Percentiles rank a stretch among this genome's conserved stretches.
phyloP scores from a whole-genome alignment of 108 stramenopile genomes.

The Fragilaria crotonensis region DNA sequence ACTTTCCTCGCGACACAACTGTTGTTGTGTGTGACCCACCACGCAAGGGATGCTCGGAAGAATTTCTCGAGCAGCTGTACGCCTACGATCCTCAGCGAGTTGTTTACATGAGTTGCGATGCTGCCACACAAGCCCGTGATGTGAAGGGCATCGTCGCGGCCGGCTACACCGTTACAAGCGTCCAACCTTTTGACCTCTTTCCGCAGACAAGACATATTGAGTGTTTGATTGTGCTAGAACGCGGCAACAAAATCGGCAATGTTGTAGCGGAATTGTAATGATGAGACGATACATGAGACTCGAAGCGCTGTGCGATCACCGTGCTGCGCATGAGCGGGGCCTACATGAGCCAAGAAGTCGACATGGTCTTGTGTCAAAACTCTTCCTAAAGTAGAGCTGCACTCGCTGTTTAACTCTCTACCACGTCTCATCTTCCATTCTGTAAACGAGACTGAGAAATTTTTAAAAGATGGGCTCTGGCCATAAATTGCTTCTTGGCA shows the following conservation, averaged over 20 bases:
- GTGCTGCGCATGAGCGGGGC: too few relatives aligned
- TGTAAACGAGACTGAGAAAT: too few relatives aligned
- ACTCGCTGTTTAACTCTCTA: too few relatives aligned
- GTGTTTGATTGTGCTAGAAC: conserved; percentile 88
- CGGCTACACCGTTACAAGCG: conserved; percentile 73
- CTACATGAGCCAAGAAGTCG: too few relatives aligned
- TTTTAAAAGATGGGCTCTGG: conserved; percentile 55
- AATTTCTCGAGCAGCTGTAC: conserved; percentile 88
- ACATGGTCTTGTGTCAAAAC: too few relatives aligned
- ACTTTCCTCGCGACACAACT: conserved; percentile 75
- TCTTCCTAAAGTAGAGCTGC: too few relatives aligned
- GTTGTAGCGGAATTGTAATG: too few relatives aligned
- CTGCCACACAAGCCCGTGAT: conserved; percentile 94
- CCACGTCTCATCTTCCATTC: too few relatives aligned
- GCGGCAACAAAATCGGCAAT: too few relatives aligned
- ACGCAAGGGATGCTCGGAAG: conserved; percentile 86
- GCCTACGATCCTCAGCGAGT: conserved; percentile 77
- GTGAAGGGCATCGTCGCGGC: conserved; percentile 57
- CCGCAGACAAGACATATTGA: conserved; percentile 97
- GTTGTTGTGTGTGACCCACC: conserved; percentile 97
- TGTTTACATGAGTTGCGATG: conserved; percentile 96
- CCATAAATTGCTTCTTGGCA: conserved; percentile 76
- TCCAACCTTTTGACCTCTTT: conserved; percentile 94
- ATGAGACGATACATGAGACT: too few relatives aligned
- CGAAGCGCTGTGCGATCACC: too few relatives aligned